phyloP scores from a whole-genome alignment of 139 green algal species.

The Coccomyxa sp. region DNA sequence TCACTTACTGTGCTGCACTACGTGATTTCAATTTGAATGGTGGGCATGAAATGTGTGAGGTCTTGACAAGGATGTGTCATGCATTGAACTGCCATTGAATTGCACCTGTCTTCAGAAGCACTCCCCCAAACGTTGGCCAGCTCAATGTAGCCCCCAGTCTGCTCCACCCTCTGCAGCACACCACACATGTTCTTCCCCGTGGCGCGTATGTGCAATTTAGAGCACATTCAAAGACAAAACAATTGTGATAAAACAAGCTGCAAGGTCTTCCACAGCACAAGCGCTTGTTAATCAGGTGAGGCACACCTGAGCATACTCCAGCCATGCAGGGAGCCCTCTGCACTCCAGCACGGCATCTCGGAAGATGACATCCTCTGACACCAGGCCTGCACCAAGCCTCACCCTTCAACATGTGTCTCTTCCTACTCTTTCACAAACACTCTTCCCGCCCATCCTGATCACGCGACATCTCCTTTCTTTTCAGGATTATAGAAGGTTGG shows the following conservation, averaged over 20 bases:
- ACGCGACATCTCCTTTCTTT: not conserved
- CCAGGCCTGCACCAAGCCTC: constrained; percentile 2
- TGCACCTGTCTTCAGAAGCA: constrained; percentile 15
- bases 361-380: constrained; percentile 8
- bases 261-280: not conserved
- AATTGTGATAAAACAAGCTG: not conserved
- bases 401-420: not conserved
- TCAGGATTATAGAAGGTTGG: not conserved
- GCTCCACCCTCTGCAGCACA: constrained; percentile 6
- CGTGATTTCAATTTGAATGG: not conserved
- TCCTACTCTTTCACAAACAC: not conserved
- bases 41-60: not conserved
- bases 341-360: constrained; percentile 6
- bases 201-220: not conserved
- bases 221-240: too few species aligned
- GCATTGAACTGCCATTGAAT: not conserved
- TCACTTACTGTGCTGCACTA: not conserved
- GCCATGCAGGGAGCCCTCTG: not conserved
- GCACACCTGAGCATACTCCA: constrained; percentile 9
- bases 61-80: not conserved
- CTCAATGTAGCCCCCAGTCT: constrained; percentile 4
- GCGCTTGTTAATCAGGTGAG: not conserved
- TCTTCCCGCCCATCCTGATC: not conserved
- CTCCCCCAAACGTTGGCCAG: constrained; percentile 11
- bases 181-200: not conserved